Conservation (phyloP, 1,139 yeast species). For the Nakaseomyces delphensis region DNA sequence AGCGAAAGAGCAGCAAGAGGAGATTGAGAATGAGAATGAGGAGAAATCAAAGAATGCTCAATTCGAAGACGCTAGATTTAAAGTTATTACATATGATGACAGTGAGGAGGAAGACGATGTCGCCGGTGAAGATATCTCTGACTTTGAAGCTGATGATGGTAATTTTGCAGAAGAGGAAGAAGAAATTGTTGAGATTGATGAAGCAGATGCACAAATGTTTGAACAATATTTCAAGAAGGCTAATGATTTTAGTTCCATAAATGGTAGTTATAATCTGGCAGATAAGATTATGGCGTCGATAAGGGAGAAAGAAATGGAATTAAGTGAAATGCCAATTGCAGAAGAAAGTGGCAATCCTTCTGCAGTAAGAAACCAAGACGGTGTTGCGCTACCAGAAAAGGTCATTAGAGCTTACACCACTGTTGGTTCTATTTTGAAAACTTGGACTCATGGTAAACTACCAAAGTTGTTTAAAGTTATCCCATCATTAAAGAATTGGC, state of each 20-base stretch:
- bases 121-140: constrained; percentile 44
- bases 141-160: constrained; percentile 40
- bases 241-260: constrained; percentile 33
- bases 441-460: constrained; percentile 93
- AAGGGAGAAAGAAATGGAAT: constrained; percentile 51
- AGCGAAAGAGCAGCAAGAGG: constrained; percentile 90
- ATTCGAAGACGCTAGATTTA: constrained; percentile 21
- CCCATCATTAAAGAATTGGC: constrained; percentile 91
- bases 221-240: constrained; percentile 51
- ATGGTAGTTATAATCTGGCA: constrained; percentile 60
- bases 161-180: constrained; percentile 46
- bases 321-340: constrained; percentile 20
- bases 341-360: constrained; percentile 18
- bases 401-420: constrained; percentile 90
- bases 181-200: constrained; percentile 50
- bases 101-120: constrained; percentile 36
- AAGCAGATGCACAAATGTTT: constrained; percentile 61
- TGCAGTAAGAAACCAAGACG: constrained; percentile 30
- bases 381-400: constrained; percentile 84
- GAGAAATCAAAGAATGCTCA: constrained; percentile 25
- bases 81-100: constrained; percentile 22
- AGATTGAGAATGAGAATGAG: constrained; percentile 42
- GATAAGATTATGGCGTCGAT: constrained; percentile 88
- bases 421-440: constrained; percentile 76
- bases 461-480: constrained; percentile 92